Percentiles rank a stretch among this genome's conserved stretches.
Conservation (phyloP, 2,329 filamentous ascomycete species). For the Venturia carpophila region DNA sequence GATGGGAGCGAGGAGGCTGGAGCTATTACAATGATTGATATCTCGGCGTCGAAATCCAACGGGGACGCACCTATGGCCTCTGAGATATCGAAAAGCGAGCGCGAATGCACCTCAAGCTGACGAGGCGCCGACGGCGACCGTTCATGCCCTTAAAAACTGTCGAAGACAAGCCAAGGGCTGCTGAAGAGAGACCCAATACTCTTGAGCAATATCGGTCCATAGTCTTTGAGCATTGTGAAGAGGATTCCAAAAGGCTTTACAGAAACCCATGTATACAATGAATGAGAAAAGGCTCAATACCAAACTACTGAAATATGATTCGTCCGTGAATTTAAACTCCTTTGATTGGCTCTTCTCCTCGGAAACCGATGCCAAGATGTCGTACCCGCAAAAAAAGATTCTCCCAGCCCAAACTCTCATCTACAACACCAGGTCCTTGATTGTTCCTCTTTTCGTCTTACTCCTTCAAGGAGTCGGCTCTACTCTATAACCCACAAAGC, state of each 20-base stretch:
- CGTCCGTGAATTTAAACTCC: neutral
- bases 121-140: neutral
- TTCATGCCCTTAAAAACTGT: neutral
- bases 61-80: too few species aligned
- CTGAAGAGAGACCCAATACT: neutral
- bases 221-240: too few species aligned
- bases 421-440: neutral
- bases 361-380: neutral
- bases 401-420: neutral
- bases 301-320: neutral
- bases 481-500: neutral
- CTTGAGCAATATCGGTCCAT: too few species aligned
- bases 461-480: neutral
- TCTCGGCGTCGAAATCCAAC: too few species aligned
- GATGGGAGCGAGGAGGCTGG: neutral
- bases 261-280: too few species aligned
- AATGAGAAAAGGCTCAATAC: neutral
- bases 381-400: slow-evolving; percentile 5
- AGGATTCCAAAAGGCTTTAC: too few species aligned
- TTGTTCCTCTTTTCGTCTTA: neutral
- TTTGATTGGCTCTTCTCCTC: neutral
- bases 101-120: too few species aligned
- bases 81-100: too few species aligned
- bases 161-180: neutral
- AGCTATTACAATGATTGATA: neutral